Evolutionary conservation across 768 basidiomycete species (phyloP).

Genomic region (Krasilnikovozyma curviuscula): DNA sequence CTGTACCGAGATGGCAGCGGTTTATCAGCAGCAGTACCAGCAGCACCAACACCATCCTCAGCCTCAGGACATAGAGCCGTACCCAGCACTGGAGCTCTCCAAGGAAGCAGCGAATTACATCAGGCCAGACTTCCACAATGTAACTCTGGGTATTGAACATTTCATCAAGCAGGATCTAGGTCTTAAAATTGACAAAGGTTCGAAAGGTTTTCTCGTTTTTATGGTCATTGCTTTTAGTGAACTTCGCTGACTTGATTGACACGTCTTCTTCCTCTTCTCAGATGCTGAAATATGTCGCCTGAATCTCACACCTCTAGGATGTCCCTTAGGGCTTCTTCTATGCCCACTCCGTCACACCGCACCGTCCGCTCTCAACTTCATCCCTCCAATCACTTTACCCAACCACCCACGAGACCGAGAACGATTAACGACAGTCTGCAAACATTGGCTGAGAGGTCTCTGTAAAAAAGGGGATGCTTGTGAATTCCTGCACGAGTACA

Average conservation of each 20-base stretch:
- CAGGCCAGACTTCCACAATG: conserved; percentile 83
- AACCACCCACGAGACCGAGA: conserved; percentile 54
- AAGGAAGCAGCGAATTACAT: conserved; percentile 34
- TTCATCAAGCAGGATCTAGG: conserved; percentile 65
- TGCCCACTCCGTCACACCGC: conserved; percentile 84
- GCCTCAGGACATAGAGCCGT: too few species aligned
- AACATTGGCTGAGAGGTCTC: conserved; percentile 92
- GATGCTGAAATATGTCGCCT: conserved; percentile 89
- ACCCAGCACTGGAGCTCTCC: background rate
- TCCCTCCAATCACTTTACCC: conserved; percentile 62
- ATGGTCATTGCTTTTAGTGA: conserved; percentile 5
- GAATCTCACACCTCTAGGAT: conserved; percentile 58
- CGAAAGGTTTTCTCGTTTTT: conserved; percentile 13
- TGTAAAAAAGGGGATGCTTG: conserved; percentile 97
- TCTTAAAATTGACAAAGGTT: conserved; percentile 82
- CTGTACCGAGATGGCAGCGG: too few species aligned
- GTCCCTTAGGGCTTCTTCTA: conserved; percentile 73
- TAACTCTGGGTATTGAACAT: conserved; percentile 60
- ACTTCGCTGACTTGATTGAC: background rate
- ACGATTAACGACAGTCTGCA: conserved; percentile 79
- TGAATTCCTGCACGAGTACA: conserved; percentile 98
- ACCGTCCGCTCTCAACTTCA: conserved; percentile 74
- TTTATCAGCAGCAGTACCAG: too few species aligned
- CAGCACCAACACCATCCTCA: too few species aligned
- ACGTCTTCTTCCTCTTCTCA: conserved; percentile 21